Percentiles rank a stretch among this genome's conserved stretches.
phyloP scores from a whole-genome alignment of 2,329 filamentous ascomycete species.

The Arthrobotrys conoides region DNA sequence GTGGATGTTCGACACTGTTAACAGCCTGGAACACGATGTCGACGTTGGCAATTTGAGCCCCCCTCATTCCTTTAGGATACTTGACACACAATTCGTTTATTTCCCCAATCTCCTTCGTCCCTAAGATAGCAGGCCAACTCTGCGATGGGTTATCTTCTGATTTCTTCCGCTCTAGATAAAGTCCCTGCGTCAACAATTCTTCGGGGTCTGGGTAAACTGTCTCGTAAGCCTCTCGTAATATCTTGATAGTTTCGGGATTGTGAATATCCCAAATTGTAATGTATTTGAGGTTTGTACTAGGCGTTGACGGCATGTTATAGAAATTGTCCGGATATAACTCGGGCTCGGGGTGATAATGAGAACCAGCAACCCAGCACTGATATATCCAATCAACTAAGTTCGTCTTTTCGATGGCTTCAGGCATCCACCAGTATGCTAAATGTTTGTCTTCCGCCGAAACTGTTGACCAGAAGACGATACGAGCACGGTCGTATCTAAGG shows the following conservation, averaged over 20 bases:
- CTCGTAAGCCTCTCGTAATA: neutral
- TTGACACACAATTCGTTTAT: constrained; percentile 14
- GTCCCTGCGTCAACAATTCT: neutral
- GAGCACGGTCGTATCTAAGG: neutral
- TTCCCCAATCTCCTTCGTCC: constrained; percentile 1
- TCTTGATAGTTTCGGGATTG: neutral
- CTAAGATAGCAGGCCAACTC: constrained; percentile 14
- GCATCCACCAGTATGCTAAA: constrained; percentile 22
- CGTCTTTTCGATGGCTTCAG: neutral
- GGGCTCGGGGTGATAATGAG: neutral
- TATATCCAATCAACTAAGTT: constrained; percentile 13
- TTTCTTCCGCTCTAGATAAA: neutral
- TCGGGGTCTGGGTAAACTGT: neutral
- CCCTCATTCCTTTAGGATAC: constrained; percentile 1
- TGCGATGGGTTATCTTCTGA: neutral
- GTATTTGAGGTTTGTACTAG: neutral
- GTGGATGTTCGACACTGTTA: neutral
- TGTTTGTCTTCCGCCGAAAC: constrained; percentile 14
- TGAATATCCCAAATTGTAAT: constrained; percentile 35
- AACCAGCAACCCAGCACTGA: constrained; percentile 23
- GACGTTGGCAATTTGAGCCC: constrained; percentile 5
- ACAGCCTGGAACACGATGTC: constrained; percentile 4
- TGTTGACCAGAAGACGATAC: neutral
- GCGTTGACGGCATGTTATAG: neutral
- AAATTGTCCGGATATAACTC: neutral